Conservation (phyloP, 2,329 filamentous ascomycete species). For the Lomentospora prolificans region DNA sequence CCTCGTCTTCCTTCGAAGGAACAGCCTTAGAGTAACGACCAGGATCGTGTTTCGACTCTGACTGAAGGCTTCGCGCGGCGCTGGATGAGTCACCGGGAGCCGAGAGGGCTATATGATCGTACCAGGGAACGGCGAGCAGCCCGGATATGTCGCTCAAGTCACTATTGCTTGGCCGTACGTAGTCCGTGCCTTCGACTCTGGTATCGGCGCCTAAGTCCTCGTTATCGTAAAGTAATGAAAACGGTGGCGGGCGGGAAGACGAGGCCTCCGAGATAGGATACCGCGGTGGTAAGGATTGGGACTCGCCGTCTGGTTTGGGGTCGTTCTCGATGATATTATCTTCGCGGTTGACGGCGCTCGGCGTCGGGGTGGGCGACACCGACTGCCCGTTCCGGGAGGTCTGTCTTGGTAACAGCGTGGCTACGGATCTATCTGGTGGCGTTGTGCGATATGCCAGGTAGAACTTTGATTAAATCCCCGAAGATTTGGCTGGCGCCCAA, state of each 20-base stretch:
- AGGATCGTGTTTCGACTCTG: neutral
- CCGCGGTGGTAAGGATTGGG: constrained; percentile 46
- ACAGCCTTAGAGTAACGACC: neutral
- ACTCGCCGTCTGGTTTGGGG: constrained; percentile 19
- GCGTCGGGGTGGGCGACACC: constrained; percentile 11
- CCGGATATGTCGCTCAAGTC: constrained; percentile 21
- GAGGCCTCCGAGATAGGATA: constrained; percentile 49
- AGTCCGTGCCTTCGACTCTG: constrained; percentile 12
- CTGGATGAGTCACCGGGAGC: constrained; percentile 51
- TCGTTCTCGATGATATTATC: constrained; percentile 13
- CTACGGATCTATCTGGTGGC: constrained; percentile 17
- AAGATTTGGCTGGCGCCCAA: too few species aligned
- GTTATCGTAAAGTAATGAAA: constrained; percentile 36
- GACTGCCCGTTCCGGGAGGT: constrained; percentile 33
- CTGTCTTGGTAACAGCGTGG: constrained; percentile 39
- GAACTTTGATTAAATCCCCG: neutral
- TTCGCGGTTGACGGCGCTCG: constrained; percentile 13
- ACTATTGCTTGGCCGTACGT: constrained; percentile 6
- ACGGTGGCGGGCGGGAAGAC: constrained; percentile 45
- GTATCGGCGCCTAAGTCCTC: constrained; percentile 10
- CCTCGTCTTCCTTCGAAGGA: constrained; percentile 63
- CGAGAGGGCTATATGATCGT: constrained; percentile 26
- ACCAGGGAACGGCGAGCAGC: constrained; percentile 43
- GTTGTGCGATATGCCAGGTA: neutral
- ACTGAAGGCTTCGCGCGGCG: neutral